Evolutionary conservation across 768 basidiomycete species (phyloP).

Genomic region (Strobilomyces confusus): DNA sequence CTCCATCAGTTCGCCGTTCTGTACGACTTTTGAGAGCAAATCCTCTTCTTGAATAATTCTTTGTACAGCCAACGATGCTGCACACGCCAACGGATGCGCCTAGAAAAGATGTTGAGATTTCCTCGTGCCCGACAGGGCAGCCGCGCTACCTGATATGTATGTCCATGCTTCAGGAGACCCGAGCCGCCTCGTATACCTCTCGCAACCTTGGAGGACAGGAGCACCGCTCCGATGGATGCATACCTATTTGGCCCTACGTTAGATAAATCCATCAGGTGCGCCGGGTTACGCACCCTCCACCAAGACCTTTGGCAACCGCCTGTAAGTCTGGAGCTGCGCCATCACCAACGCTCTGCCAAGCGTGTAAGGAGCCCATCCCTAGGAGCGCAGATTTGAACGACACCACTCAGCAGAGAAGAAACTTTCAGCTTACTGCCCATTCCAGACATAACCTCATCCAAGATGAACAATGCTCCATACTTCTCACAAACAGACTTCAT

Average conservation of each 20-base stretch:
- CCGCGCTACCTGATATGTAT: constrained; percentile 68
- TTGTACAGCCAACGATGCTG: constrained; percentile 79
- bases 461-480: constrained; percentile 67
- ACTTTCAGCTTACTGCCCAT: constrained; percentile 67
- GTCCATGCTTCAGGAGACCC: constrained; percentile 79
- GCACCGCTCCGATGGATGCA: constrained; percentile 75
- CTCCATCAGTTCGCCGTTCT: constrained; percentile 59
- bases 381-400: background rate
- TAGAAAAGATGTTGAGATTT: constrained; percentile 27
- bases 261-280: background rate
- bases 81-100: constrained; percentile 74
- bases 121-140: background rate
- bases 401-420: background rate
- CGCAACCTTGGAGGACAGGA: constrained; percentile 69
- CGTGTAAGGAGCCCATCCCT: constrained; percentile 88
- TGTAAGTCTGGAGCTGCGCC: constrained; percentile 79
- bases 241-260: constrained; percentile 45
- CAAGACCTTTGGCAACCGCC: constrained; percentile 85
- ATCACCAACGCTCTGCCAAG: constrained; percentile 82
- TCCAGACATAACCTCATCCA: constrained; percentile 92
- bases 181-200: constrained; percentile 64
- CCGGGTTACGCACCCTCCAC: constrained; percentile 62
- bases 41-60: constrained; percentile 65
- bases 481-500: constrained; percentile 82
- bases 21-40: constrained; percentile 60